These are phyloP conservation scores for Durio zibethinus DNA, from an alignment of 345 rosid species.

Conservation along the genomic window DNA sequence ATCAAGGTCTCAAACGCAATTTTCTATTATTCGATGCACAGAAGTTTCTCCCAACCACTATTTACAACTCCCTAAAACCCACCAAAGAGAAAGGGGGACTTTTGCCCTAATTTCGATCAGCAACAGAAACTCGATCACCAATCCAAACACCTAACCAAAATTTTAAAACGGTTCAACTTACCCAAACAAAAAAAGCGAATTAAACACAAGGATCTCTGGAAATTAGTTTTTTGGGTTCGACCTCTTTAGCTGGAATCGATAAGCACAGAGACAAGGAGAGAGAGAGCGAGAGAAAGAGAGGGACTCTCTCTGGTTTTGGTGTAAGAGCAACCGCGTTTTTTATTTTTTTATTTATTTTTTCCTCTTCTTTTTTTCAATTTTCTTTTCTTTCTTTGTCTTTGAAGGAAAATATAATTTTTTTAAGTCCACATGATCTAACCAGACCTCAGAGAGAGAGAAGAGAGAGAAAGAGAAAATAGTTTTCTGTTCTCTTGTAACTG, in stretches of 20 bases:
- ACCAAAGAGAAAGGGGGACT: constrained; percentile 28
- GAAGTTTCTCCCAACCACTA: constrained; percentile 19
- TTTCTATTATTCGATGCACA: constrained; percentile 17
- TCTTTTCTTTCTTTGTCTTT: not conserved
- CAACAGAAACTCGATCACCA: constrained; percentile 34
- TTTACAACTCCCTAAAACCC: constrained; percentile 29
- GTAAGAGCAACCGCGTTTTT: constrained; percentile 49
- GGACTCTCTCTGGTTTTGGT: constrained; percentile 40
- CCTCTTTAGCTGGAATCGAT: constrained; percentile 45
- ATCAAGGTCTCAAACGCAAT: constrained; percentile 24
- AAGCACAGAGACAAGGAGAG: constrained; percentile 20
- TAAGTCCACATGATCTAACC: constrained; percentile 22
- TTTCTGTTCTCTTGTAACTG: not conserved
- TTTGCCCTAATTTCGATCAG: constrained; percentile 32
- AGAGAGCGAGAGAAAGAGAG: constrained; percentile 20
- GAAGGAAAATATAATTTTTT: not conserved
- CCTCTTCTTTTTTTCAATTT: not conserved
- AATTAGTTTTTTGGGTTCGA: constrained; percentile 34
- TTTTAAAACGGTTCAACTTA: not conserved
- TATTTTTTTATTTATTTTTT: constrained; percentile 5
- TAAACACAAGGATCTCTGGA: constrained; percentile 2
- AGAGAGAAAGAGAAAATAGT: not conserved
- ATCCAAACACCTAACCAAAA: constrained; percentile 19
- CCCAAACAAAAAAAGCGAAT: constrained; percentile 4
- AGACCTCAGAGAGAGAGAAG: not conserved